Base-by-base conservation (phyloP, 1,139 yeast species). In the Starmera stellimalicola region DNA sequence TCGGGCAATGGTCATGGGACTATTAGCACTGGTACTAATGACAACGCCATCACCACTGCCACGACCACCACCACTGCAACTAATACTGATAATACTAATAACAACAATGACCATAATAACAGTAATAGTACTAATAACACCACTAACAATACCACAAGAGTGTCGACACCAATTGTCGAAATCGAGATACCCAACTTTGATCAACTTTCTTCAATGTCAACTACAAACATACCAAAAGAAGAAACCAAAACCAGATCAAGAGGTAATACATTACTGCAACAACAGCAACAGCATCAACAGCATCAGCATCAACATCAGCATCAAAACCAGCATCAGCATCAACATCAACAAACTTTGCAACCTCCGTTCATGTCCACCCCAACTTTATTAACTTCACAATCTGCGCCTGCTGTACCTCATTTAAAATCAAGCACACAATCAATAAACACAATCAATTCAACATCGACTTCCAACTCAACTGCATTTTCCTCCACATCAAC, bases 151-250 rank as follows among this genome's bases (percentile, higher is more conserved):
- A n/a, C n/a, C n/a, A 32, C 51, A 19, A 38, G 52, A 34, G 58
- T 56, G 1, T 51, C 63, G 6, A 58, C 75, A 0, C 68, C 76
- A 5, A 50, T 65, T 3, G 62, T 68, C 15, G 74, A 74, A 41
- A 73, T 73, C 40, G 80, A 73, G 45, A 74, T 75, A 32, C 81
- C 81, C 6, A 70, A 66, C 26, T 57, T 62, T 54, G 59, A 56
- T 6, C 57, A 52, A 3, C 44, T 60, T 16, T 33, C 51, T 33
- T 33, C 54, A 34, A 48, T 40, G 33, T 59, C 61, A 5, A 30
- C 61, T 57, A 30, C 18, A 15, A 16, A 11, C 33, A 24, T 20
- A 26, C 10, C 12, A 11, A 16, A 17, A 14, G 28, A 16, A 9
- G 39, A 32, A 12, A 24, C 12, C 5, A 42, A 35, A 20, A 45